phyloP scores from a whole-genome alignment of 352 stramenopile species.

The Pythium monospermum region DNA sequence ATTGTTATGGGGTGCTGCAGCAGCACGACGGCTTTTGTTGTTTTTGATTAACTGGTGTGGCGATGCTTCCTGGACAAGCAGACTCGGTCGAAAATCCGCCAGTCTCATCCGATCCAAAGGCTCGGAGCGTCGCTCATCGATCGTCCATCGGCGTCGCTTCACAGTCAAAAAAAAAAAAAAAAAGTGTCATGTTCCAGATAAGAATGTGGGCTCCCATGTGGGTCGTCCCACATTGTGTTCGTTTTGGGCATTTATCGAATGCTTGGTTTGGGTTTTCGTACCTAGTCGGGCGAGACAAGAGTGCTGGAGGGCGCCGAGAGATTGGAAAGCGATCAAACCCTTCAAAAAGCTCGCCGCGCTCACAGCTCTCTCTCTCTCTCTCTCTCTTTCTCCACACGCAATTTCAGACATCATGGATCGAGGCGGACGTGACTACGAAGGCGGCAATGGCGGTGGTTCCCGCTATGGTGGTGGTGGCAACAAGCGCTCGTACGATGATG shows the following conservation, averaged over 20 bases:
- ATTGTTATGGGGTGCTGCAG: neutral
- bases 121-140: too few relatives aligned
- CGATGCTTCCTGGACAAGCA: too few relatives aligned
- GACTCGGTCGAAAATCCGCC: too few relatives aligned
- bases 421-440: conserved; percentile 15
- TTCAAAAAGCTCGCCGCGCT: neutral
- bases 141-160: too few relatives aligned
- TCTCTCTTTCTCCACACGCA: neutral
- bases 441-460: conserved; percentile 18
- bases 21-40: neutral
- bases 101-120: too few relatives aligned
- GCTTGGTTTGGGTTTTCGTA: neutral
- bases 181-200: neutral
- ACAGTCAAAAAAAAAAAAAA: too few relatives aligned
- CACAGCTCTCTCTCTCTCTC: neutral
- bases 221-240: neutral
- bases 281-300: neutral
- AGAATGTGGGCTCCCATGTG: neutral
- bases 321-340: conserved; percentile 1
- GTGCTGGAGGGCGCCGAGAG: neutral
- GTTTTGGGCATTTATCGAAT: neutral
- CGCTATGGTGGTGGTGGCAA: conserved; percentile 24
- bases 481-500: conserved; percentile 60
- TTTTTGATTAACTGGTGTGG: neutral
- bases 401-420: conserved; percentile 20